phyloP scores from a whole-genome alignment of 768 basidiomycete species.

The Candolleomyces efflorescens region DNA sequence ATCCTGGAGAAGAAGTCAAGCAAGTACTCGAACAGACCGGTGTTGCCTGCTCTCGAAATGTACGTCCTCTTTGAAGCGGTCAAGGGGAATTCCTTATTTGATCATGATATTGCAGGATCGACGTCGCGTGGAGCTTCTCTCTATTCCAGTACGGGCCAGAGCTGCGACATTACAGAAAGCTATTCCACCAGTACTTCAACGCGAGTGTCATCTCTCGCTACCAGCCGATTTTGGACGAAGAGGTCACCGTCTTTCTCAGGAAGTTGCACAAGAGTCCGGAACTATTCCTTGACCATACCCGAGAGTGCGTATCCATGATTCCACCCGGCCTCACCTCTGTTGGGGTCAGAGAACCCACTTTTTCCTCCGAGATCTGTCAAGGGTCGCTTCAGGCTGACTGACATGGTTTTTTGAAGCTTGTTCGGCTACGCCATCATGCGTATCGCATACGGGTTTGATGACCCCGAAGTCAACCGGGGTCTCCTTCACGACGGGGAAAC shows the following conservation, averaged over 20 bases:
- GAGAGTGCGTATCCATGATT: background rate
- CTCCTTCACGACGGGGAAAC: constrained; percentile 30
- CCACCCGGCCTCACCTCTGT: background rate
- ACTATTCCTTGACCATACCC: background rate
- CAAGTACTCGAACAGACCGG: background rate
- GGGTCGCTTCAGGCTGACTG: background rate
- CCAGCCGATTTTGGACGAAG: constrained; percentile 24
- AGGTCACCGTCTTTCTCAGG: background rate
- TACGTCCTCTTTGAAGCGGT: background rate
- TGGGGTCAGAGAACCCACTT: background rate
- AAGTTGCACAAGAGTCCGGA: background rate
- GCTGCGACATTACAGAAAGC: constrained; percentile 2
- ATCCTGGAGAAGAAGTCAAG: background rate
- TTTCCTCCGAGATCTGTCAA: background rate
- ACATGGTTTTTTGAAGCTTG: background rate
- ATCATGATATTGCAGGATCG: too few relatives aligned
- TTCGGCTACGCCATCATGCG: background rate
- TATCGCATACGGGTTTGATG: background rate
- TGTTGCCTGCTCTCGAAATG: background rate
- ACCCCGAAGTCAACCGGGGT: constrained; percentile 23
- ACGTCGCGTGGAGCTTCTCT: too few relatives aligned
- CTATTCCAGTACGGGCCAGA: background rate
- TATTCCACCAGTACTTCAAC: constrained; percentile 5
- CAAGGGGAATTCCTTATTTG: too few relatives aligned
- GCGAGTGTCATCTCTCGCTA: constrained; percentile 24